Evolutionary conservation across 1,139 yeast species (phyloP), one percentile per base, ranked within the genome.

Genomic region (Yamadazyma conglobata): DNA sequence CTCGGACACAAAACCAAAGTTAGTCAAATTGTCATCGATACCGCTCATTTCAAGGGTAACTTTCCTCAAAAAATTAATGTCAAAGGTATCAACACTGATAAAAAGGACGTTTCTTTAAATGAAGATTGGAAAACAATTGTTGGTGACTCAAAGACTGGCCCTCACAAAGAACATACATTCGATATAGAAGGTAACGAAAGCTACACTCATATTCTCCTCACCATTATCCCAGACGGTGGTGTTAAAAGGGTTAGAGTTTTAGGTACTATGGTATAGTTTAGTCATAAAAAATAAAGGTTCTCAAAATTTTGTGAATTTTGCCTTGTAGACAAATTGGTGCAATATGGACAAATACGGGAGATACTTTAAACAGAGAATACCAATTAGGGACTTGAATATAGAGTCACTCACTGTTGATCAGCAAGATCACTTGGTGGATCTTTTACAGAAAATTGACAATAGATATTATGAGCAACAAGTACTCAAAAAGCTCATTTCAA

Each of bases 221-320:
- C 86, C 11, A 83, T 89, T 54, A 83, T 88, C 41, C 97, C 97
- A 18, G 97, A 89, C 51, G 97, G 97, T 32, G 97, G 97, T 39
- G 87, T 88, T 35, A 89, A 89, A 68, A 75, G 97, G 55, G 61
- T 89, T 25, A 73, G 95, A 44, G 91, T 87, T 18, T 74, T 76
- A 50, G 97, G 96, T 22, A 66, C 72, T 15, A 60, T 72, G 33
- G 50, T 18, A 10, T 33, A n/a, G n/a, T n/a, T n/a, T n/a, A n/a
- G n/a, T n/a, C n/a, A n/a, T n/a, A n/a, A n/a, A n/a, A n/a, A n/a
- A n/a, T n/a, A n/a, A n/a, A n/a, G n/a, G n/a, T n/a, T n/a, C n/a
- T n/a, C 19, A 7, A 9, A 17, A 17, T 7, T 7, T 17, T 7
- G 19, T 17, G 19, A 17, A 17, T 17, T 9, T n/a, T n/a, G n/a